Evolutionary conservation across 1,139 yeast genomes (phyloP).

Genomic region (Yarrowia galli): DNA sequence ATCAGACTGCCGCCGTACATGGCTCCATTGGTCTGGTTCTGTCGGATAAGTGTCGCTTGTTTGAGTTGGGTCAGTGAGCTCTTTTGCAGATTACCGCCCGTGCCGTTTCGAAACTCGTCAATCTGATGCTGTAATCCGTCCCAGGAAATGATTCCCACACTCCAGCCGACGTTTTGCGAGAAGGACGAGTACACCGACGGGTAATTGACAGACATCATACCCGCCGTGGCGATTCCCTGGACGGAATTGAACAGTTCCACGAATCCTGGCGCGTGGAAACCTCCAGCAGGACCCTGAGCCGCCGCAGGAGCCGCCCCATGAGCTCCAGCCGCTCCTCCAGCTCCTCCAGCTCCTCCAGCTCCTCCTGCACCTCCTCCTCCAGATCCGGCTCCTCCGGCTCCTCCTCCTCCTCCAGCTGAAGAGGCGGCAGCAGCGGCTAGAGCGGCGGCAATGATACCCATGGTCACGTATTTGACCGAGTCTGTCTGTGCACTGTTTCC

Average conservation of each 20-base stretch:
- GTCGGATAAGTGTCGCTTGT: constrained; percentile 44
- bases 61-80: constrained; percentile 43
- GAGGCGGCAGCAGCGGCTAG: constrained; percentile 44
- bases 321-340: constrained; percentile 34
- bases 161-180: constrained; percentile 51
- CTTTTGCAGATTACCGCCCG: constrained; percentile 49
- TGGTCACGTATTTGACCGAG: constrained; percentile 46
- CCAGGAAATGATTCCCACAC: constrained; percentile 49
- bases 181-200: constrained; percentile 49
- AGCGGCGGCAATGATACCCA: constrained; percentile 48
- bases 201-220: constrained; percentile 50
- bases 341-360: constrained; percentile 5
- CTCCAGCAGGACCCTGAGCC: constrained; percentile 43
- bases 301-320: constrained; percentile 40
- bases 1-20: constrained; percentile 22
- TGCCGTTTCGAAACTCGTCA: constrained; percentile 46
- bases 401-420: constrained; percentile 38
- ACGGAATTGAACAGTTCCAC: constrained; percentile 45
- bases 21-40: constrained; percentile 32
- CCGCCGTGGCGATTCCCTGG: constrained; percentile 50
- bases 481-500: constrained; percentile 47
- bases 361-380: constrained; percentile 25
- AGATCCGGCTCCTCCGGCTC: constrained; percentile 22
- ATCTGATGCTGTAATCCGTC: constrained; percentile 47
- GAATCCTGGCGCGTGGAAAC: constrained; percentile 47